Base-by-base conservation (phyloP, 2,329 filamentous ascomycete species). In the Pseudogymnoascus sp. region DNA sequence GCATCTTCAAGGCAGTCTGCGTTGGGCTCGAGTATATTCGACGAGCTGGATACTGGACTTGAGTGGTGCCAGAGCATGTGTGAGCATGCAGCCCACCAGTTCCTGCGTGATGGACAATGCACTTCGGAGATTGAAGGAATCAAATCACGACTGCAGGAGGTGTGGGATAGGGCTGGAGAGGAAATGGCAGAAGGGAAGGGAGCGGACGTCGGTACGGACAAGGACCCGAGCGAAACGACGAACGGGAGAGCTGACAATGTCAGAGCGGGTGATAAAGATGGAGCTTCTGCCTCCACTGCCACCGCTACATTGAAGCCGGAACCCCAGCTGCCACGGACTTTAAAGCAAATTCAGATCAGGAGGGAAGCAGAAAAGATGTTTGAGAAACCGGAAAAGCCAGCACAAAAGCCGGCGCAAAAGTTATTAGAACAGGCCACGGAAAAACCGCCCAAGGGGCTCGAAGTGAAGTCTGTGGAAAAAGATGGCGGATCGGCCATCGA, bases 31-130 rank as follows among this genome's bases (percentile, higher is more conserved):
- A 83, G 85, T 65, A 78, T 84, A 0, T 91, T 88, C 70, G 90
- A 95, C 66, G 80, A 84, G 49, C 80, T 92, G 1, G 92, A 96
- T 72, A 89, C 88, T 71, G 83, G 84, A 0, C 79, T 97, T 25
- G 92, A 96, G 71, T 84, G 84, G 66, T 89, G 91, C 4, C 91
- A 96, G 73, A 82, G 82, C 62, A 84, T 92, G 69, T 95, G 90
- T 72, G 92, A 97, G 76, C 86, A 87, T 61, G 92, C 89, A 2
- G 92, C 92, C 0, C 92, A 96, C 71, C 90, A 95, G 70, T 91
- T 94, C 65, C 79, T 97, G n/a, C 85, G 92, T 23, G 89, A 92
- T 61, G 92, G 92, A 9, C 88, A 94, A 70, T 96, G 92, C 74
- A 82, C 79, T n/a, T 82, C 84, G 16, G 91, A 96, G 73, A 82